phyloP scores from a whole-genome alignment of 371 early-diverging fungal genomes.

The Phascolomyces articulosus region DNA sequence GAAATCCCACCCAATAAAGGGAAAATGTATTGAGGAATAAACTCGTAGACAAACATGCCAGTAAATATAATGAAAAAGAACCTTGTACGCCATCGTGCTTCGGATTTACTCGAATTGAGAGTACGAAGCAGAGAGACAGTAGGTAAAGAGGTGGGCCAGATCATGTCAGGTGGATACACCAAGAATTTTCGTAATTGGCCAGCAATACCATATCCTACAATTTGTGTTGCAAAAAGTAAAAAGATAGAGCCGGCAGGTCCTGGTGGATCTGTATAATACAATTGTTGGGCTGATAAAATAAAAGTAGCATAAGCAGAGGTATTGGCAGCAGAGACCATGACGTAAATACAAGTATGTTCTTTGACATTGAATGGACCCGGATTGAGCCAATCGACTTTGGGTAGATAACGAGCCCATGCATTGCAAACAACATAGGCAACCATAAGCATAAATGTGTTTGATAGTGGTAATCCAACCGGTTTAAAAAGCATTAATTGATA shows the following conservation, averaged over 20 bases:
- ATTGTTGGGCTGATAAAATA: slow-evolving; percentile 58
- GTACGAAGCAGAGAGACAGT: slow-evolving; percentile 75
- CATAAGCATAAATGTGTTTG: slow-evolving; percentile 47
- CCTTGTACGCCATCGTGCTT: slow-evolving; percentile 64
- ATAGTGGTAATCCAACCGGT: slow-evolving; percentile 40
- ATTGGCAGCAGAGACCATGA: slow-evolving; percentile 42
- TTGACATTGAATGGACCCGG: slow-evolving; percentile 51
- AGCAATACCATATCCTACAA: slow-evolving; percentile 83
- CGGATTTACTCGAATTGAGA: slow-evolving; percentile 63
- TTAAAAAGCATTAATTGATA: slow-evolving; percentile 47
- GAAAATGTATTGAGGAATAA: slow-evolving; percentile 53
- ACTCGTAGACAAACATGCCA: slow-evolving; percentile 43
- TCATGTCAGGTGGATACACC: slow-evolving; percentile 83
- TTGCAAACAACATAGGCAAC: slow-evolving; percentile 41
- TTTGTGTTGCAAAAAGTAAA: slow-evolving; percentile 66
- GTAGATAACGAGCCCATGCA: slow-evolving; percentile 33
- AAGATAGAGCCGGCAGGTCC: slow-evolving; percentile 49
- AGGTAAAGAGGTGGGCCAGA: slow-evolving; percentile 86
- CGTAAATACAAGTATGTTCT: slow-evolving; percentile 45
- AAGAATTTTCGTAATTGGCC: slow-evolving; percentile 81
- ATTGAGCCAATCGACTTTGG: slow-evolving; percentile 38
- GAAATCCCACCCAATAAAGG: slow-evolving; percentile 53
- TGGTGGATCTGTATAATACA: slow-evolving; percentile 52
- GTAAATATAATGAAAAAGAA: slow-evolving; percentile 55
- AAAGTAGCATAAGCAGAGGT: slow-evolving; percentile 51